Base-by-base conservation (phyloP, 257 asterid genomes). In the Coffea eugenioides region DNA sequence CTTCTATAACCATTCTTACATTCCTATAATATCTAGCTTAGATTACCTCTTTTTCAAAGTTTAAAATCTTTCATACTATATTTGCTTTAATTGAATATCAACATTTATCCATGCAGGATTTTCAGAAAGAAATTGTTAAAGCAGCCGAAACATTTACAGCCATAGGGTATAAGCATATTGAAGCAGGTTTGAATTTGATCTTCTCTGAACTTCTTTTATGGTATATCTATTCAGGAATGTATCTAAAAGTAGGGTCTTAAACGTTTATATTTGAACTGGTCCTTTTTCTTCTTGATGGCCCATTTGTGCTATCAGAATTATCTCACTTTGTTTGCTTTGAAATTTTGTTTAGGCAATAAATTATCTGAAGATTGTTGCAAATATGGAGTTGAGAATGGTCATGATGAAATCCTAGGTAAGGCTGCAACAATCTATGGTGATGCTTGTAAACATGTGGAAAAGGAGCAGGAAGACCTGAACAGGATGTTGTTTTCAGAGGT, bases 131-230 rank as follows among this genome's bases (percentile, higher is more conserved):
- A 76, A 80, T 96, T 64, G 89, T 96, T 82, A 96, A 94, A 88
- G 97, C 97, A 73, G 98, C 98, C 73, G 99, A 96, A 86, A 82
- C 96, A 68, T 90, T 93, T 86, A 86, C 92, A 16, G 95, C 97
- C 54, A 85, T 94, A 56, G 99, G 99, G 34, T 92, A 90, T 86
- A 96, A 90, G 87, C 98, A 96, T 89, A 91, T 96, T 77, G 99
- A 96, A 92, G 97, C 97, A 84, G 99, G 98, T 96, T 80, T 84
- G 88, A 69, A 75, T 70, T 77, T 77, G 73, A 69, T 49, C 74
- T 82, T 48, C 59, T 46, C 80, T 52, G 39, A 69, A 49, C 78
- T 48, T 69, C 69, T 83, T 68, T 77, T 77, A 52, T 39, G 25
- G 49, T 61, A 56, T 49, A 3, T 51, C 59, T 27, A 36, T 68